Evolutionary conservation across 805 yeast species (phyloP), one percentile per base, ranked within the genome.

Genomic region (Candida ulmi): DNA sequence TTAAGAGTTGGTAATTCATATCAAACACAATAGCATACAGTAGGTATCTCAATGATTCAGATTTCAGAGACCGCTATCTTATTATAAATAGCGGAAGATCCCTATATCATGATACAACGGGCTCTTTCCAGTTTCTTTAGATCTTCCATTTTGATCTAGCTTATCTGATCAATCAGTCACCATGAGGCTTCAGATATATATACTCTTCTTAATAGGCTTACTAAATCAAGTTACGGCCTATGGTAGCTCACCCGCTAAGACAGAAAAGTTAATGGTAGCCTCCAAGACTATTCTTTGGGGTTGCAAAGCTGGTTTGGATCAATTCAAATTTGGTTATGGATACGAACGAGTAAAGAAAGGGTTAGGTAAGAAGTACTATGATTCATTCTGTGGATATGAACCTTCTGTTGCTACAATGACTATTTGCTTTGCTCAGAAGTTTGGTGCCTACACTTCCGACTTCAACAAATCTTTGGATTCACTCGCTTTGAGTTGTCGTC

Each of bases 391-490:
- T 17, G 17, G 17, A 9, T 30, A 30, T 30, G 23, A 30, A 8
- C 27, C 35, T 12, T 17, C 18, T 18, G 19, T 36, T 17, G 33
- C 23, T 6, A 25, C 52, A 0, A 11, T 44, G 3, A 19, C 47
- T 8, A 11, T 30, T 2, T 41, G 49, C 27, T 17, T 28, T 16
- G 41, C 45, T 8, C 35, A 41, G 11, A 37, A 33, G 30, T 33
- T 29, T 17, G 43, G 42, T 12, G 39, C 37, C 11, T 40, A 47
- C 25, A 24, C 43, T 11, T 39, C n/a, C 19, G 30, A 26, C 7
- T 49, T 47, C 39, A 44, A 49, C 33, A 40, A 36, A 18, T 29
- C 49, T 7, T 19, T 47, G 7, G 6, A 13, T 1, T 11, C 12
- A 11, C 16, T 41, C 2, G 7, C 4, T 1, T 13, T 17, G 1